Conservation (phyloP, 139 green algal genomes). For the Asterochloris erici region DNA sequence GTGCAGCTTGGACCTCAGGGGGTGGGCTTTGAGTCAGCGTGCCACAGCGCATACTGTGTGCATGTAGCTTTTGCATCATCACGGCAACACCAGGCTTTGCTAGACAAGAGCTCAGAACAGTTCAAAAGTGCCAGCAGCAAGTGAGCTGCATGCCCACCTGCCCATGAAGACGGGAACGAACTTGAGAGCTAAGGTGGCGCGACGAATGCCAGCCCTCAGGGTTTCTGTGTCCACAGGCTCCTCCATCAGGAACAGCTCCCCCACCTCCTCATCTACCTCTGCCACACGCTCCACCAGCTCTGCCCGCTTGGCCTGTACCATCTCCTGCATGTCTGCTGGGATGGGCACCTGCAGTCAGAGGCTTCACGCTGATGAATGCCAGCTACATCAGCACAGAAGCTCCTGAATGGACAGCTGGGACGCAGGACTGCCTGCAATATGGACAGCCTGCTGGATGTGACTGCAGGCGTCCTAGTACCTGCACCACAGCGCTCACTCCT, state of each 20-base stretch:
- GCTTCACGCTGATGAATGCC: background rate
- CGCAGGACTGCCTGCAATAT: too few relatives aligned
- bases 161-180: slow-evolving; percentile 97
- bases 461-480: too few relatives aligned
- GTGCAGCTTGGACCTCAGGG: too few relatives aligned
- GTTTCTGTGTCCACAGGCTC: slow-evolving; percentile 59
- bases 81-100: too few relatives aligned
- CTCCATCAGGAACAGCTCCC: slow-evolving; percentile 88
- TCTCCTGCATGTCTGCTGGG: slow-evolving; percentile 52
- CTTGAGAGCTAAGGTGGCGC: slow-evolving; percentile 55
- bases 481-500: too few relatives aligned
- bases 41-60: too few relatives aligned
- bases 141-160: slow-evolving; percentile 23
- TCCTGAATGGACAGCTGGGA: too few relatives aligned
- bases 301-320: slow-evolving; percentile 49
- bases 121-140: background rate
- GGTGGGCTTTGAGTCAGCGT: too few relatives aligned
- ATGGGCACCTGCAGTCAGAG: slow-evolving; percentile 57
- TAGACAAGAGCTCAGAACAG: too few relatives aligned
- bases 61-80: too few relatives aligned
- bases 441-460: too few relatives aligned
- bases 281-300: slow-evolving; percentile 74
- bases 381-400: too few relatives aligned
- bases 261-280: slow-evolving; percentile 91
- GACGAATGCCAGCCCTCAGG: slow-evolving; percentile 71